Conservation (phyloP, 2,329 filamentous ascomycete genomes). For the Sclerotinia trifoliorum region DNA sequence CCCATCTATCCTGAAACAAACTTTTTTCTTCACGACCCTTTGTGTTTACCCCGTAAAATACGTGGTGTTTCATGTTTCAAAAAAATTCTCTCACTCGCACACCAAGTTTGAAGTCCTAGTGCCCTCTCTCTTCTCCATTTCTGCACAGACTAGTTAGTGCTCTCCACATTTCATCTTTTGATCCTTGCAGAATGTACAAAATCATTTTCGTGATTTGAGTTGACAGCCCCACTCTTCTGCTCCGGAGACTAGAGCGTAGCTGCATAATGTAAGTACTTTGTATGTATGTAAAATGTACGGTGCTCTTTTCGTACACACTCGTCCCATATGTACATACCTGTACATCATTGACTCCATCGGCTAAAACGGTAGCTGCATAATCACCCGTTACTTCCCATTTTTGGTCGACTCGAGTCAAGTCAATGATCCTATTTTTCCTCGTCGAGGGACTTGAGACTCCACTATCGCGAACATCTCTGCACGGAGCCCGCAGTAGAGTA, state of each 20-base stretch:
- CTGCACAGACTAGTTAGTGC: background rate
- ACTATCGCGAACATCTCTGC: conserved; percentile 9
- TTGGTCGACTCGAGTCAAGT: background rate
- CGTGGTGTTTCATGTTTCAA: conserved; percentile 20
- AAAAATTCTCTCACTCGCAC: conserved; percentile 3
- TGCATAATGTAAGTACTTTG: background rate
- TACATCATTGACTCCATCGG: conserved; percentile 2
- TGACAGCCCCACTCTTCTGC: conserved; percentile 1
- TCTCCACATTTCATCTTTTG: background rate
- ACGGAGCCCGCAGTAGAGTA: background rate
- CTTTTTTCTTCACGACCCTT: background rate
- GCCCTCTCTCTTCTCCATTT: background rate
- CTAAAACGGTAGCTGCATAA: conserved; percentile 4
- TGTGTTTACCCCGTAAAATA: conserved; percentile 13
- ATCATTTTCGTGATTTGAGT: background rate
- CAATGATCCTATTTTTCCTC: background rate
- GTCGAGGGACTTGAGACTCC: background rate
- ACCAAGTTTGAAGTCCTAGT: background rate
- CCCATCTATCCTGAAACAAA: conserved; percentile 5
- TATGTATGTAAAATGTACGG: background rate
- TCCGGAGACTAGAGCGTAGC: background rate
- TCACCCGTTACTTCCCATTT: background rate
- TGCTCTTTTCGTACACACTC: background rate
- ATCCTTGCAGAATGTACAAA: background rate
- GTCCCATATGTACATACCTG: background rate